A percentile compares a stretch with the other conserved stretches of the same genome.
Evolutionary conservation across 1,284 basidiomycete species (phyloP).

Genomic region (Lentinula novae-zelandiae): DNA sequence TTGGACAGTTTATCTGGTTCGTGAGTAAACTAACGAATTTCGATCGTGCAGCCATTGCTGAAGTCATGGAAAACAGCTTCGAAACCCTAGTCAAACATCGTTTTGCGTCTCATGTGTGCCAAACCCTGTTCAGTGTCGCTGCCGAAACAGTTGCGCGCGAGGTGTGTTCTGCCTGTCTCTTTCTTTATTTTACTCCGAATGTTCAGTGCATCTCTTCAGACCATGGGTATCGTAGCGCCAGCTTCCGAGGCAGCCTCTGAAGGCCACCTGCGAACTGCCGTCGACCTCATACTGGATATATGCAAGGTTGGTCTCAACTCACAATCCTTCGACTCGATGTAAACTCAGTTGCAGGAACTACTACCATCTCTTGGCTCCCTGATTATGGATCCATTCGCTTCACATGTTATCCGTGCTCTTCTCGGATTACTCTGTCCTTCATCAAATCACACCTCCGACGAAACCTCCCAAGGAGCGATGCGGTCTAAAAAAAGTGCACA

Average conservation of each 20-base stretch:
- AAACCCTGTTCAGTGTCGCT: constrained; percentile 78
- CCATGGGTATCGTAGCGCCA: constrained; percentile 54
- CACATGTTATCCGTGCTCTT: constrained; percentile 81
- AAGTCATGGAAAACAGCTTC: constrained; percentile 42
- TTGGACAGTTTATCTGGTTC: constrained; percentile 81
- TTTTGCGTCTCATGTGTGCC: constrained; percentile 90
- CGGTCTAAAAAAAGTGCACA: constrained; percentile 76
- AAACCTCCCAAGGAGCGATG: constrained; percentile 34
- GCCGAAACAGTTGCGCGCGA: constrained; percentile 79
- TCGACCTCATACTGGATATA: constrained; percentile 60
- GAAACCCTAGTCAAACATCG: constrained; percentile 71
- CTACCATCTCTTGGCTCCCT: constrained; percentile 59
- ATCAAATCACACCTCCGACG: constrained; percentile 33
- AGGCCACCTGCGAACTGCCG: constrained; percentile 73
- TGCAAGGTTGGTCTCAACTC: constrained; percentile 52
- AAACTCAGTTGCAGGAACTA: constrained; percentile 53
- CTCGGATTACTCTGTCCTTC: constrained; percentile 69
- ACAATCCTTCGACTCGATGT: neutral
- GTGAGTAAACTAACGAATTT: constrained; percentile 45
- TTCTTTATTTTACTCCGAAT: neutral
- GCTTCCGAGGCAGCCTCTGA: constrained; percentile 41
- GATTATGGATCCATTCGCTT: constrained; percentile 81
- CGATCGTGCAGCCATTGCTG: neutral
- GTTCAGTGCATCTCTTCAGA: constrained; percentile 35
- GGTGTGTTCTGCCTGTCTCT: constrained; percentile 35